A percentile compares a stretch with the other conserved stretches of the same genome.
These are phyloP conservation scores for Pleoardoris graminearum DNA, from an alignment of 2,329 filamentous ascomycete genomes.

Conservation along the genomic window DNA sequence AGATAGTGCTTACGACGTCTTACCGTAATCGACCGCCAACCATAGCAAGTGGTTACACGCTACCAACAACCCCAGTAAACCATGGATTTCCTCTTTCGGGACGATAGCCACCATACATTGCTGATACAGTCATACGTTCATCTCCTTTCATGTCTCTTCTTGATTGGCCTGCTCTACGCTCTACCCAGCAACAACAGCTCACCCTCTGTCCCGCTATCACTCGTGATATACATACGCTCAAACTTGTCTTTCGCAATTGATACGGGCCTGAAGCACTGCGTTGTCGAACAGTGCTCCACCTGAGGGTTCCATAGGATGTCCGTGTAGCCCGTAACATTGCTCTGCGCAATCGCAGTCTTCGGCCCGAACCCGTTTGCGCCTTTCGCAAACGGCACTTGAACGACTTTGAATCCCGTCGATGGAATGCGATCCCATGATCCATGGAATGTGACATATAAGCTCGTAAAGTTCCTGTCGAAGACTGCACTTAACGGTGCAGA, in stretches of 20 bases:
- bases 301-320: constrained; percentile 32
- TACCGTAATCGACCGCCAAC: no score
- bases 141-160: no score
- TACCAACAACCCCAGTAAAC: no score
- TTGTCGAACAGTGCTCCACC: constrained; percentile 30
- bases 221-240: constrained; percentile 36
- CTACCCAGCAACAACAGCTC: constrained; percentile 33
- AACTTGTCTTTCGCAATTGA: constrained; percentile 27
- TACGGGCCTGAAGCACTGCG: constrained; percentile 36
- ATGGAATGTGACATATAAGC: constrained; percentile 34
- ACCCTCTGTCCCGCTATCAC: constrained; percentile 32
- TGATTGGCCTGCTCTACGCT: constrained; percentile 17
- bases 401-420: constrained; percentile 30
- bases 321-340: constrained; percentile 17
- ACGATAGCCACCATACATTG: no score
- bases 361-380: constrained; percentile 18
- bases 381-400: constrained; percentile 26
- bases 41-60: no score
- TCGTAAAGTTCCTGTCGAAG: constrained; percentile 29
- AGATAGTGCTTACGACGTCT: no score
- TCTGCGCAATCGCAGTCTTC: constrained; percentile 10
- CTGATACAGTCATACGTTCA: no score
- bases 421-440: constrained; percentile 33
- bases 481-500: constrained; percentile 33
- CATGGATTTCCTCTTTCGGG: no score